A percentile compares a stretch with the other conserved stretches of the same genome.
phyloP scores from a whole-genome alignment of 2,329 filamentous ascomycete genomes.

The Aureobasidium lini region DNA sequence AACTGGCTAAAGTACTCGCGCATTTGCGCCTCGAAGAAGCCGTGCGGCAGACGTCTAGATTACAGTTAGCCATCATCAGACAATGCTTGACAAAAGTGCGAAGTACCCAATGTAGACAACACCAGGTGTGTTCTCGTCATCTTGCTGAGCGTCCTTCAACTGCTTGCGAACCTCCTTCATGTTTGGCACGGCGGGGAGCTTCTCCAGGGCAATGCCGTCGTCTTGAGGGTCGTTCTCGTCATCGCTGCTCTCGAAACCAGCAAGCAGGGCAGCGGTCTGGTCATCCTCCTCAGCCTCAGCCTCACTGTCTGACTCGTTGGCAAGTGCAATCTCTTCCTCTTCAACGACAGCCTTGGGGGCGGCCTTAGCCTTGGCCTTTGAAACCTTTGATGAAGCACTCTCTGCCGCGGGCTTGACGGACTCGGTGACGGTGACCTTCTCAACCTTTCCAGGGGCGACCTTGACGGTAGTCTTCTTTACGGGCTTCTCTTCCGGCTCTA shows the following conservation, averaged over 20 bases:
- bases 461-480: constrained; percentile 11
- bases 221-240: constrained; percentile 33
- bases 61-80: not conserved
- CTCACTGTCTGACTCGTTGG: constrained; percentile 23
- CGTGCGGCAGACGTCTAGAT: constrained; percentile 68
- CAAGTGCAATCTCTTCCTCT: constrained; percentile 14
- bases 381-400: constrained; percentile 5
- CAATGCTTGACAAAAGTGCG: not conserved
- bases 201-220: constrained; percentile 31
- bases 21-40: constrained; percentile 98
- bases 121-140: constrained; percentile 54
- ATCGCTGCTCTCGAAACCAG: constrained; percentile 43
- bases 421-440: constrained; percentile 8
- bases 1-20: constrained; percentile 90
- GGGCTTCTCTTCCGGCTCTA: constrained; percentile 15
- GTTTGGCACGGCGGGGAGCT: constrained; percentile 28
- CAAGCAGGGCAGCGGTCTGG: constrained; percentile 44
- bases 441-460: constrained; percentile 1
- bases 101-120: constrained; percentile 74
- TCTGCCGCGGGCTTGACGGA: not conserved
- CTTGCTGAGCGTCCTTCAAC: constrained; percentile 44
- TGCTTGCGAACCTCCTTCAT: constrained; percentile 29
- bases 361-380: constrained; percentile 12
- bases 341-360: constrained; percentile 16
- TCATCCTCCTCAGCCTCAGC: constrained; percentile 32